A percentile compares a stretch with the other conserved stretches of the same genome.
These are phyloP conservation scores for Lipomyces mesembrius DNA, from an alignment of 805 yeast species.

Conservation along the genomic window DNA sequence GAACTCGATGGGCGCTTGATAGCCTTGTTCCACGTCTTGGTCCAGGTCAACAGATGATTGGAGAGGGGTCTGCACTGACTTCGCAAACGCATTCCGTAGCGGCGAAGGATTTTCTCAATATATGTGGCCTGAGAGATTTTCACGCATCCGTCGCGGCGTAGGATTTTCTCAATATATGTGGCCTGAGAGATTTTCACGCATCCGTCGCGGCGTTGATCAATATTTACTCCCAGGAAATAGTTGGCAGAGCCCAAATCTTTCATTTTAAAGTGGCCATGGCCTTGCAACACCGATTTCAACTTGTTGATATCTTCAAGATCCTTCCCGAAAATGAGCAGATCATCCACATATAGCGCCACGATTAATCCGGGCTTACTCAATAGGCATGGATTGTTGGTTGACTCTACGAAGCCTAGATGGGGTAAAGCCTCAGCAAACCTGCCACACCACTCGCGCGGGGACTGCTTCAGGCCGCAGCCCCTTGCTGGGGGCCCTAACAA, in stretches of 20 bases:
- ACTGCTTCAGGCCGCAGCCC: neutral
- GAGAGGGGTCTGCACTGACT: neutral
- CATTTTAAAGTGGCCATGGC: neutral
- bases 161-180: neutral
- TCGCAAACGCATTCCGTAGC: neutral
- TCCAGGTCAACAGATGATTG: neutral
- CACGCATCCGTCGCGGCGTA: too few relatives aligned
- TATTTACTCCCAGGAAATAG: constrained; percentile 1
- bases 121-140: too few relatives aligned
- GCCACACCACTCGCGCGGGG: neutral
- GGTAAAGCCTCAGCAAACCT: neutral
- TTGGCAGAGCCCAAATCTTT: neutral
- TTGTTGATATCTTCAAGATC: neutral
- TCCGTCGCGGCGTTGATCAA: neutral
- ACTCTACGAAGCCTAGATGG: neutral
- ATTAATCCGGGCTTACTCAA: neutral
- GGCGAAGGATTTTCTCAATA: too few relatives aligned
- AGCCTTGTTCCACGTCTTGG: neutral
- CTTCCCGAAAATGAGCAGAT: neutral
- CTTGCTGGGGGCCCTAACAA: too few relatives aligned
- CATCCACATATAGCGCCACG: neutral
- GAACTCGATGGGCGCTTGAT: too few relatives aligned
- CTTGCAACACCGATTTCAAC: neutral
- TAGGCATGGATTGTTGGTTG: neutral
- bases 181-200: neutral